These are phyloP conservation scores for Hymenoscyphus linearis DNA, from an alignment of 2,329 filamentous ascomycete species.

Conservation along the genomic window DNA sequence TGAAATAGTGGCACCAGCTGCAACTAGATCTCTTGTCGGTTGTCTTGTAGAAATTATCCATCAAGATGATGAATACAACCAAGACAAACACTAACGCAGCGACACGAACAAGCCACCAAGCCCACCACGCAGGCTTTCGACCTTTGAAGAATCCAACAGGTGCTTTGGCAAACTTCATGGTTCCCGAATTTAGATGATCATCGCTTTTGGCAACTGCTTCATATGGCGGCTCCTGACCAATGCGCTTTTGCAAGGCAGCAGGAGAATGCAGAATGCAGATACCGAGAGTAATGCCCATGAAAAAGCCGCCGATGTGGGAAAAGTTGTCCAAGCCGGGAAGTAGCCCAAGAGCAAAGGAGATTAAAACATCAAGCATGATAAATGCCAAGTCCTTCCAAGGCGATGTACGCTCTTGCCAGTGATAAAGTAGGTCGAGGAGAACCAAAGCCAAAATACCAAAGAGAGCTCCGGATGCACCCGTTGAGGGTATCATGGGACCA, in stretches of 20 bases:
- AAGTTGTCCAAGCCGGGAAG: conserved; percentile 95
- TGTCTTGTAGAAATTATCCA: conserved; percentile 78
- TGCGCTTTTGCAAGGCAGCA: conserved; percentile 67
- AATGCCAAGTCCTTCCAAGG: conserved; percentile 84
- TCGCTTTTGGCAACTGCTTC: conserved; percentile 52
- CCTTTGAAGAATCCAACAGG: conserved; percentile 82
- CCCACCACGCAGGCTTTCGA: conserved; percentile 92
- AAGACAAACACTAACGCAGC: conserved; percentile 75
- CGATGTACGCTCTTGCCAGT: conserved; percentile 72
- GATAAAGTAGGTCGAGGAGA: conserved; percentile 86
- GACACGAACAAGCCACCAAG: conserved; percentile 85
- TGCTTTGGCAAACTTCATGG: conserved; percentile 48
- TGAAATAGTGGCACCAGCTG: conserved; percentile 91
- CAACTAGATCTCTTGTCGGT: conserved; percentile 65
- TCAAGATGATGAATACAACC: conserved; percentile 76
- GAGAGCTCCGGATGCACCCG: conserved; percentile 82
- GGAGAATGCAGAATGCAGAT: conserved; percentile 86
- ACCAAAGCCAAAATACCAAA: conserved; percentile 89
- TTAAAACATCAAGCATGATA: conserved; percentile 76
- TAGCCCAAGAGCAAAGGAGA: conserved; percentile 88
- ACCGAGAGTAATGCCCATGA: conserved; percentile 85
- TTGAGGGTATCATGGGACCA: conserved; percentile 72
- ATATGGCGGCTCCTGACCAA: conserved; percentile 68
- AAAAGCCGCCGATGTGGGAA: conserved; percentile 90
- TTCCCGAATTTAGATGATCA: conserved; percentile 21